A percentile compares a stretch with the other conserved stretches of the same genome.
These are phyloP conservation scores for Coemansia sp. DNA, from an alignment of 192 early-diverging fungal genomes.

Conservation along the genomic window DNA sequence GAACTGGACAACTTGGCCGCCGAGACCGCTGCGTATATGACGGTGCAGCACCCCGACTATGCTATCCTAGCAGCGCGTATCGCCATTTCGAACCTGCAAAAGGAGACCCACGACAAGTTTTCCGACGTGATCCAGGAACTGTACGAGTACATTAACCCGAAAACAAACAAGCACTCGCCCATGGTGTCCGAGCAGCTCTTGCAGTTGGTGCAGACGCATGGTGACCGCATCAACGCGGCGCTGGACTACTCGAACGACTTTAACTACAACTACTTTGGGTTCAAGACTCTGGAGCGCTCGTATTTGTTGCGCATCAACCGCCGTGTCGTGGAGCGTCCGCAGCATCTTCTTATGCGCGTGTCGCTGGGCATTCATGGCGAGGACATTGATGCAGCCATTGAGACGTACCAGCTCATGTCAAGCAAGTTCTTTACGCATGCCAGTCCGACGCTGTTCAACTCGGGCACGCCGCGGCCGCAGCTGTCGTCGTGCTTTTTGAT, in stretches of 20 bases:
- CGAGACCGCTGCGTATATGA: slow-evolving; percentile 86
- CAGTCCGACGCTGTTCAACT: slow-evolving; percentile 96
- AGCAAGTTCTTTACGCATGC: slow-evolving; percentile 96
- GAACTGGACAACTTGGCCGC: slow-evolving; percentile 97
- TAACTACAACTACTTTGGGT: slow-evolving; percentile 98
- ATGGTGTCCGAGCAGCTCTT: slow-evolving; percentile 87
- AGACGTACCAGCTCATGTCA: slow-evolving; percentile 93
- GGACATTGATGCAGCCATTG: slow-evolving; percentile 87
- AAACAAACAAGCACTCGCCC: slow-evolving; percentile 78
- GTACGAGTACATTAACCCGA: slow-evolving; percentile 85
- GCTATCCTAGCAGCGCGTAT: slow-evolving; percentile 94
- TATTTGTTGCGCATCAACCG: slow-evolving; percentile 89
- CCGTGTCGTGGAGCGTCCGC: slow-evolving; percentile 89
- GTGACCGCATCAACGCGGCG: slow-evolving; percentile 86
- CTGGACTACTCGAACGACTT: slow-evolving; percentile 98
- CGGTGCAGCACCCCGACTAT: slow-evolving; percentile 93
- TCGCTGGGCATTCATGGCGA: slow-evolving; percentile 94
- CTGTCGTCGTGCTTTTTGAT: slow-evolving; percentile 94
- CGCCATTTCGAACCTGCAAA: slow-evolving; percentile 91
- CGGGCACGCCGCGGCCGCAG: slow-evolving; percentile 94
- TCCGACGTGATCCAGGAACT: slow-evolving; percentile 84
- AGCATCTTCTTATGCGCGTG: slow-evolving; percentile 99
- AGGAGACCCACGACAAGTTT: slow-evolving; percentile 79
- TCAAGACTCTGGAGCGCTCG: slow-evolving; percentile 97
- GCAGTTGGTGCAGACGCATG: slow-evolving; percentile 65